These are phyloP conservation scores for Aspergillus quadrilineatus DNA, from an alignment of 2,329 filamentous ascomycete species.

Conservation along the genomic window DNA sequence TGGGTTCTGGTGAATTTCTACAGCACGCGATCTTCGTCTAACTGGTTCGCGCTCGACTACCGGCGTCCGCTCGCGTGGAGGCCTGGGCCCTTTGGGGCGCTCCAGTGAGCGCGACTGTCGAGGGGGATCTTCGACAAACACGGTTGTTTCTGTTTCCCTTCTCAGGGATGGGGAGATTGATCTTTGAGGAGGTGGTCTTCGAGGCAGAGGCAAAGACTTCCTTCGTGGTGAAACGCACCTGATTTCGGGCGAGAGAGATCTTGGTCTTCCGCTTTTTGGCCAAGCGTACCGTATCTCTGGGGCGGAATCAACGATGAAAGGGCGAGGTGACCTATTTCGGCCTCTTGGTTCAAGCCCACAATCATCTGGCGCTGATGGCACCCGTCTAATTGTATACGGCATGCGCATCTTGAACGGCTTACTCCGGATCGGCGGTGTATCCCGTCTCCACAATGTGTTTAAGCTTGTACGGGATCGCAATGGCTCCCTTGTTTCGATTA, in stretches of 20 bases:
- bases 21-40: conserved; percentile 6
- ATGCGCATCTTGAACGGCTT: conserved; percentile 14
- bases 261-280: conserved; percentile 1
- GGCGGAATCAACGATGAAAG: conserved; percentile 16
- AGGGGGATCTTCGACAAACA: not conserved
- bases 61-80: conserved; percentile 21
- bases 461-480: not conserved
- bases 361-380: not conserved
- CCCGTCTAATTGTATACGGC: conserved; percentile 17
- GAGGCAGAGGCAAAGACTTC: not conserved
- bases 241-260: conserved; percentile 8
- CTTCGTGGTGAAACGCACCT: conserved; percentile 10
- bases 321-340: conserved; percentile 11
- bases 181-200: not conserved
- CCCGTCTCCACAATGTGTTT: conserved; percentile 4
- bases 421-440: conserved; percentile 13
- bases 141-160: not conserved
- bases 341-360: conserved; percentile 7
- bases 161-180: not conserved
- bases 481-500: conserved; percentile 12
- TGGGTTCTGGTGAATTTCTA: conserved; percentile 18
- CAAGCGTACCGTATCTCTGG: conserved; percentile 8
- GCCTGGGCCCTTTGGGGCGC: conserved; percentile 7
- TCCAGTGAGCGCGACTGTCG: conserved; percentile 4
- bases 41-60: conserved; percentile 21